Base-by-base conservation (phyloP, 192 early-diverging fungal genomes). In the Chytriomyces hyalinus region DNA sequence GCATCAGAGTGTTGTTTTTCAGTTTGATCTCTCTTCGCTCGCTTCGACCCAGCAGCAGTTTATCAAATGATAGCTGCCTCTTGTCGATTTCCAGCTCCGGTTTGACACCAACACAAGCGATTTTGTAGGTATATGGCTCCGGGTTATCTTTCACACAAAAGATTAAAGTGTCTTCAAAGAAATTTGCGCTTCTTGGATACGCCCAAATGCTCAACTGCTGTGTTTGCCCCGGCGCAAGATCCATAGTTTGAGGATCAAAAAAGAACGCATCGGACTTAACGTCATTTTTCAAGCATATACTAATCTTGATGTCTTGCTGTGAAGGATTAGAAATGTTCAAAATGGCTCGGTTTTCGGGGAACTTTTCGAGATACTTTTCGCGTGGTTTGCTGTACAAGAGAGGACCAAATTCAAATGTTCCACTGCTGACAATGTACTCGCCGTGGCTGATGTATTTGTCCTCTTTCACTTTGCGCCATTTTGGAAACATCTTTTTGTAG, bases 61-160 rank as follows among this genome's bases (percentile, higher is more conserved):
- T 91, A 24, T 91, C 90, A 82, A 91, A 91, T 10, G 75, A 76
- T n/a, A 91, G 50, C 17, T 77, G 60, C 65, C 86, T 86, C 72
- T 90, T 90, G 64, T 91, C 90, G 15, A 90, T 70, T 66, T 91
- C 90, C 1, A 91, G 57, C 71, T 91, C 90, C 6, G 90, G 87
- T 70, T 89, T 89, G 13, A 87, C 87, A 0, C 90, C 90, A 49
- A 75, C 75, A 71, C 87, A 89, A n/a, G 79, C 79, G 46, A 91
- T 49, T 63, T 87, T 91, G 78, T 73, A 88, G 5, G n/a, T 68
- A 62, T 87, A 83, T 6, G 90, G 90, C 77, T 90, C 88, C 10
- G 90, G 90, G 75, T 91, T 91, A 74, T 91, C 90, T 75, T 89
- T 91, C n/a, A 91, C 80, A 66, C 86, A 88, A 20, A 87, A 49